Percentiles rank a stretch among this genome's conserved stretches.
phyloP scores from a whole-genome alignment of 257 asterid genomes.

The Linderniella brevidens region DNA sequence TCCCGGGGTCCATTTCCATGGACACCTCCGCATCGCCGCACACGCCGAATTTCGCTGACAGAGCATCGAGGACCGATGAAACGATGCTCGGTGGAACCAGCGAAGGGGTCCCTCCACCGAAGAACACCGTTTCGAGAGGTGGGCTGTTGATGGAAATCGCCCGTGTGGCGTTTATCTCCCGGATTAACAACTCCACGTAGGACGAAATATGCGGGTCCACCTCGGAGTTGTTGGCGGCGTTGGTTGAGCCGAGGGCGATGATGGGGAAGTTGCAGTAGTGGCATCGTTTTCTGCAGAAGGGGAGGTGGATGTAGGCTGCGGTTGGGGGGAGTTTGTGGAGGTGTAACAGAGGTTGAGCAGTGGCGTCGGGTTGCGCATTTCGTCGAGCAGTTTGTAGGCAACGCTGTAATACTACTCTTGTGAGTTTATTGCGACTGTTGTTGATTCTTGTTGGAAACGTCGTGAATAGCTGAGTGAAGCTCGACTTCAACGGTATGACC shows the following conservation, averaged over 20 bases:
- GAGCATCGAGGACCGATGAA: slow-evolving; percentile 34
- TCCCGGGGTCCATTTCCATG: slow-evolving; percentile 98
- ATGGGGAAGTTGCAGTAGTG: slow-evolving; percentile 95
- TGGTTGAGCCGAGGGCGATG: slow-evolving; percentile 55
- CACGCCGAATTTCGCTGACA: slow-evolving; percentile 48
- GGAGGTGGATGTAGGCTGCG: slow-evolving; percentile 89
- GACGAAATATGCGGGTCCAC: slow-evolving; percentile 53
- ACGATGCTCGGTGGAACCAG: slow-evolving; percentile 70
- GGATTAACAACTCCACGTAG: slow-evolving; percentile 48
- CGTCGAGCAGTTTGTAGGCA: slow-evolving; percentile 54
- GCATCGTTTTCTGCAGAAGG: slow-evolving; percentile 94
- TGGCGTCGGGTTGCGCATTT: slow-evolving; percentile 29
- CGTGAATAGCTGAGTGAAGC: slow-evolving; percentile 21
- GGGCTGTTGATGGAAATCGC: slow-evolving; percentile 19
- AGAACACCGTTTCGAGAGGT: slow-evolving; percentile 74
- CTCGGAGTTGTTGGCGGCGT: neutral
- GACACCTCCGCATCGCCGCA: slow-evolving; percentile 68
- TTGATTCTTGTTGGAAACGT: slow-evolving; percentile 18
- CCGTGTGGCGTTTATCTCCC: slow-evolving; percentile 56
- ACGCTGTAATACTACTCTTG: neutral
- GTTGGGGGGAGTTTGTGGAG: slow-evolving; percentile 48
- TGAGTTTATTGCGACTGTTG: slow-evolving; percentile 2
- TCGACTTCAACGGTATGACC: slow-evolving; percentile 32
- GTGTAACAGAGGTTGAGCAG: slow-evolving; percentile 10
- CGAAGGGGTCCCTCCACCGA: slow-evolving; percentile 96